Conservation (phyloP, 2,329 filamentous ascomycete species). For the Fusarium denticulatum region DNA sequence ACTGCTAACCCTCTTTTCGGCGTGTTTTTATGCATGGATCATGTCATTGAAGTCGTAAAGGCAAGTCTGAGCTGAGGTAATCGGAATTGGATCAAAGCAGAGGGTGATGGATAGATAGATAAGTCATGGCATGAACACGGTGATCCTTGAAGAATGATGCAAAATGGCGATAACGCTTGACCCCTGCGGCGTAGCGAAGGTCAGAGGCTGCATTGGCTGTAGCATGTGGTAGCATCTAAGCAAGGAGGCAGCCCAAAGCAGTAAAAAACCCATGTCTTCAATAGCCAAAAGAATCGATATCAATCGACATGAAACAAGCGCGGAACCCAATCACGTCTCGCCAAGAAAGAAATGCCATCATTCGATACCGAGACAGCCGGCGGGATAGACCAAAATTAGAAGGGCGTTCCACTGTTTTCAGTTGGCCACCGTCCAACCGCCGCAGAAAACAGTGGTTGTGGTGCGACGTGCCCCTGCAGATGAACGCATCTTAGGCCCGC, state of each 20-base stretch:
- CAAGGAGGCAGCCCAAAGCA: constrained; percentile 17
- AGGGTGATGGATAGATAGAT: constrained; percentile 4
- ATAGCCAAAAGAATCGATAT: not conserved
- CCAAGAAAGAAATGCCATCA: constrained; percentile 10
- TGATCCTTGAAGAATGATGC: constrained; percentile 13
- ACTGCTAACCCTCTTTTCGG: constrained; percentile 55
- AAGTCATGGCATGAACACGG: constrained; percentile 17
- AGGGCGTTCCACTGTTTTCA: constrained; percentile 20
- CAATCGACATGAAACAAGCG: constrained; percentile 11
- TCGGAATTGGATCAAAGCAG: not conserved
- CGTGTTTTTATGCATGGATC: constrained; percentile 33
- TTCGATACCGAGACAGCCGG: constrained; percentile 11
- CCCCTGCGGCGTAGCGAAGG: constrained; percentile 9
- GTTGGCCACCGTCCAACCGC: constrained; percentile 28
- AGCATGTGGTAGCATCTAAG: constrained; percentile 25
- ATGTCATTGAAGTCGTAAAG: constrained; percentile 66
- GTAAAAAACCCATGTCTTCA: not conserved
- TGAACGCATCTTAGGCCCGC: not conserved
- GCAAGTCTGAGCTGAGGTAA: constrained; percentile 69
- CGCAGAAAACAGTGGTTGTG: constrained; percentile 30
- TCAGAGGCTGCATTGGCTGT: constrained; percentile 21
- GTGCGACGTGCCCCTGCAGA: constrained; percentile 41
- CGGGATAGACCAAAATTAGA: constrained; percentile 23
- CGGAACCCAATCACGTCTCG: constrained; percentile 13
- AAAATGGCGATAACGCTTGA: not conserved